Conservation (phyloP, 768 basidiomycete species). For the Russula olivacea region DNA sequence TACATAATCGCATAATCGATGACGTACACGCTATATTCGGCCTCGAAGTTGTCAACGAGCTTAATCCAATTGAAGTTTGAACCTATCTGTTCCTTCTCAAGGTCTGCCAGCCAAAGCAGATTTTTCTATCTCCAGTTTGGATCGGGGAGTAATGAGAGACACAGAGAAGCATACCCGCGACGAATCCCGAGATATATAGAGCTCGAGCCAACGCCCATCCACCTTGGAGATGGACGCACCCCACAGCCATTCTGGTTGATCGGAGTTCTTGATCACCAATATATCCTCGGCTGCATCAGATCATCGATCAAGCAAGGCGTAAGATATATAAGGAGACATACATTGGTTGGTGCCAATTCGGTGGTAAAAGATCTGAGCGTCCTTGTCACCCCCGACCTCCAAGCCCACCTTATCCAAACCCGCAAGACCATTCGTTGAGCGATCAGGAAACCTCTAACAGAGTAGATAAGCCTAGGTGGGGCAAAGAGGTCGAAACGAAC, state of each 20-base stretch:
- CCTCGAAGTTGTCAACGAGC: constrained; percentile 60
- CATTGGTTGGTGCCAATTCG: constrained; percentile 64
- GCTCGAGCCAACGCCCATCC: constrained; percentile 58
- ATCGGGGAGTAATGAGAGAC: not conserved
- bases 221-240: constrained; percentile 47
- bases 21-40: constrained; percentile 58
- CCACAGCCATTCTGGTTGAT: constrained; percentile 64
- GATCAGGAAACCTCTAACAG: constrained; percentile 51
- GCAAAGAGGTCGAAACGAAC: constrained; percentile 27
- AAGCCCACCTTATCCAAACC: constrained; percentile 50
- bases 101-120: constrained; percentile 65
- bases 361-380: constrained; percentile 77
- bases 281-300: constrained; percentile 53
- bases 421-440: constrained; percentile 39
- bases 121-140: constrained; percentile 48
- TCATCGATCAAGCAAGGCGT: not conserved
- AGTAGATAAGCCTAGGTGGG: not conserved
- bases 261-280: constrained; percentile 56
- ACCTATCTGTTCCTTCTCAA: constrained; percentile 53
- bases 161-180: constrained; percentile 41
- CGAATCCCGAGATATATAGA: constrained; percentile 54
- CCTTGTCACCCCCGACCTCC: constrained; percentile 53
- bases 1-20: not conserved
- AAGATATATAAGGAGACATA: constrained; percentile 30
- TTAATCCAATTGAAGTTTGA: constrained; percentile 68